Conservation (phyloP, 2,329 filamentous ascomycete species). For the Pyrenophora graminea region DNA sequence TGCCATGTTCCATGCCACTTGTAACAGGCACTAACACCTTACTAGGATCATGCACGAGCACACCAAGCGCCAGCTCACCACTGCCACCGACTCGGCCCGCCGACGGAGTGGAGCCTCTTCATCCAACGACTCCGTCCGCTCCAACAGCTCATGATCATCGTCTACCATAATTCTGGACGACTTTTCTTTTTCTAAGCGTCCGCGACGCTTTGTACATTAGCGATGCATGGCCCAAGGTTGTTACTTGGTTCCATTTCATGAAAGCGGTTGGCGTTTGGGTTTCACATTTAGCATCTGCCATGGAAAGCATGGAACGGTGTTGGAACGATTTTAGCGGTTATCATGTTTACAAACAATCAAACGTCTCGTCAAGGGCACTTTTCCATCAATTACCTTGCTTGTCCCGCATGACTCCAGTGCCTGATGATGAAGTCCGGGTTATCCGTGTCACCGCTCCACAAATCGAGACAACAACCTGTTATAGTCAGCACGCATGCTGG, state of each 20-base stretch:
- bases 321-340: conserved; percentile 8
- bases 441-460: background rate
- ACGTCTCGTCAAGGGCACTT: background rate
- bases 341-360: conserved; percentile 6
- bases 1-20: background rate
- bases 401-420: background rate
- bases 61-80: conserved; percentile 54
- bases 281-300: conserved; percentile 6
- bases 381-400: background rate
- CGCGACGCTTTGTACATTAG: conserved; percentile 6
- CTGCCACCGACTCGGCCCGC: conserved; percentile 51
- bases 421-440: background rate
- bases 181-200: conserved; percentile 2
- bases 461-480: background rate
- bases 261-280: conserved; percentile 8
- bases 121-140: conserved; percentile 23
- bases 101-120: conserved; percentile 38
- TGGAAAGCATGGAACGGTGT: conserved; percentile 4
- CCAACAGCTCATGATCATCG: conserved; percentile 23
- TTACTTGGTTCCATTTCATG: background rate
- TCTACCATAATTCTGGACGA: background rate
- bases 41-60: conserved; percentile 56
- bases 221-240: conserved; percentile 7
- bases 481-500: background rate
- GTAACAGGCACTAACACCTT: conserved; percentile 13